A percentile compares a stretch with the other conserved stretches of the same genome.
Conservation (phyloP, 768 basidiomycete genomes). For the Clitopilus hobsonii region DNA sequence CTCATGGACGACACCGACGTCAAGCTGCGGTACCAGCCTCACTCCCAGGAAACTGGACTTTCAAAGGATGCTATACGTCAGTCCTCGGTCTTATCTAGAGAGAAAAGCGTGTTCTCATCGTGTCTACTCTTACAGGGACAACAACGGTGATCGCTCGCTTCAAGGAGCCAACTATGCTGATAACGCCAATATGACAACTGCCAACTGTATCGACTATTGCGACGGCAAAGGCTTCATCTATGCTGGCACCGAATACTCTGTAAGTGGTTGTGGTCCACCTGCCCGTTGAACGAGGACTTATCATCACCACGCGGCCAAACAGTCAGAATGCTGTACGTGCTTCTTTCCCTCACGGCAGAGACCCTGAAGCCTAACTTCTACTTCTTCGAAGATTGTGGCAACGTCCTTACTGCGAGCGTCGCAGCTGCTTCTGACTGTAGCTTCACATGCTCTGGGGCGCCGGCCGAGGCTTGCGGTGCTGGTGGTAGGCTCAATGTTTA, state of each 20-base stretch:
- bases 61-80: slow-evolving; percentile 60
- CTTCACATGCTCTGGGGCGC: slow-evolving; percentile 56
- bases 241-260: slow-evolving; percentile 63
- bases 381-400: slow-evolving; percentile 53
- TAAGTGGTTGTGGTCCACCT: too few species aligned
- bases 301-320: too few species aligned
- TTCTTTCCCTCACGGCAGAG: slow-evolving; percentile 6
- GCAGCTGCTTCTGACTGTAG: slow-evolving; percentile 52
- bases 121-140: slow-evolving; percentile 40
- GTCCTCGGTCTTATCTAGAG: slow-evolving; percentile 7
- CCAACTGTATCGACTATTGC: slow-evolving; percentile 45
- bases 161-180: slow-evolving; percentile 39
- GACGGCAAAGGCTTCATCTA: slow-evolving; percentile 45
- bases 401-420: slow-evolving; percentile 42
- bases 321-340: slow-evolving; percentile 50
- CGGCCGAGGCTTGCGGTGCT: slow-evolving; percentile 57
- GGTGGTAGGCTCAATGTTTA: slow-evolving; percentile 57
- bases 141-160: slow-evolving; percentile 54
- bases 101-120: slow-evolving; percentile 1
- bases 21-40: slow-evolving; percentile 30
- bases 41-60: slow-evolving; percentile 53
- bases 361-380: slow-evolving; percentile 1
- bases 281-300: too few species aligned
- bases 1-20: slow-evolving; percentile 27
- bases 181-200: slow-evolving; percentile 56